These are phyloP conservation scores for Rhazya stricta DNA, from an alignment of 257 asterid species.

Conservation along the genomic window DNA sequence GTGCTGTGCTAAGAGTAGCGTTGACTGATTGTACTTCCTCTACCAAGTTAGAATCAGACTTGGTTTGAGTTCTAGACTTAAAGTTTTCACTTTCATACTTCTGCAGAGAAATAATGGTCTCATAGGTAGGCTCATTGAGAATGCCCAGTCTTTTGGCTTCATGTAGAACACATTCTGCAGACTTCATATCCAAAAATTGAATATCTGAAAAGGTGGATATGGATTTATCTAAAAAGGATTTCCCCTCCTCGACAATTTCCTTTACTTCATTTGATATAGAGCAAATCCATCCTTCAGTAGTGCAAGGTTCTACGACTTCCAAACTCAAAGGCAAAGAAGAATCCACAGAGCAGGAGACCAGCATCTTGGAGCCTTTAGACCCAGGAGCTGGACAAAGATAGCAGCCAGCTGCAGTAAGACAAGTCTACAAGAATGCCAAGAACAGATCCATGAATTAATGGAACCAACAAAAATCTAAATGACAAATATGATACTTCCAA, in stretches of 20 bases:
- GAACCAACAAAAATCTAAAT: background rate
- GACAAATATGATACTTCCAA: background rate
- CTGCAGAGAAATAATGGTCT: conserved; percentile 49
- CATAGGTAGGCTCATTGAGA: conserved; percentile 52
- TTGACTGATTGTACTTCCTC: conserved; percentile 22
- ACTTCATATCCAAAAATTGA: conserved; percentile 39
- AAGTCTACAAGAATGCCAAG: conserved; percentile 44
- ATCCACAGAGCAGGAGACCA: conserved; percentile 57
- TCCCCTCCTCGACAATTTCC: conserved; percentile 38
- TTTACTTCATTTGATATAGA: conserved; percentile 35
- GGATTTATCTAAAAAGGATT: conserved; percentile 29
- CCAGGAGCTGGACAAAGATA: conserved; percentile 96
- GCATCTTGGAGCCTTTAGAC: conserved; percentile 68
- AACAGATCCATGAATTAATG: conserved; percentile 15
- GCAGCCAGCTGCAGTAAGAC: conserved; percentile 79
- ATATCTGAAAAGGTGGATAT: conserved; percentile 27
- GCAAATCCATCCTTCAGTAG: conserved; percentile 20
- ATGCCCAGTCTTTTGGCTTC: conserved; percentile 62
- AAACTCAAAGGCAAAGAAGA: conserved; percentile 34
- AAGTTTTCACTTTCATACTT: conserved; percentile 56
- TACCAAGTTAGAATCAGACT: conserved; percentile 21
- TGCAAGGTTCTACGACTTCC: conserved; percentile 27
- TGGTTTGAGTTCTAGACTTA: conserved; percentile 33
- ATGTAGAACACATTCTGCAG: conserved; percentile 46
- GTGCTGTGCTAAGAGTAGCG: conserved; percentile 19